Evolutionary conservation across 345 rosid species (phyloP), one percentile per base, ranked within the genome.

Genomic region (Eutrema yunnanense): DNA sequence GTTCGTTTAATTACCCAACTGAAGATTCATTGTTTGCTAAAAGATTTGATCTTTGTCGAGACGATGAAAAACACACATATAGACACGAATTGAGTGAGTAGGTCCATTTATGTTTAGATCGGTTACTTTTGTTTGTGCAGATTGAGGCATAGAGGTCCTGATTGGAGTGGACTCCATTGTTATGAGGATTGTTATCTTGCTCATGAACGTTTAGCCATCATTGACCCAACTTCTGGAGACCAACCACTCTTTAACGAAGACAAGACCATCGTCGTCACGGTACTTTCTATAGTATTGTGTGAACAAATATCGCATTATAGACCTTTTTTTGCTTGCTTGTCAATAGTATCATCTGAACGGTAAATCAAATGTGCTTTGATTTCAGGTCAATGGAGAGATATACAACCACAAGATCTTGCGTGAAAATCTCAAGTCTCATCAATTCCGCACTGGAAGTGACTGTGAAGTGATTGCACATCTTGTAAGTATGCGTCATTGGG

Each of bases 381-480:
- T 63, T 54, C 60, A 89, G 96, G 89, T 90, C 58, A 90, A 90
- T 48, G 96, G 96, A 33, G 96, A 90, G 84, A 90, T 90, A 71
- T 90, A 90, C 74, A 90, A 90, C 80, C 96, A 87, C 70, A 84
- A 82, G 61, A 37, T 63, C 57, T 76, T 90, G 75, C 83, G 86
- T 53, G 86, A 78, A 70, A 79, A 83, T 13, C 76, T 90, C 6
- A 83, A 77, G 61, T 79, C 88, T 67, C 92, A 90, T 70, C 58
- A 74, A 12, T 90, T 90, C 70, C 84, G 87, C 56, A 90, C 96
- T 32, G 96, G 90, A 13, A 90, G 92, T 69, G 96, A 90, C 80
- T 87, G 96, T 72, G 96, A 90, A 83, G 96, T 87, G 63, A 87
- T 90, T 81, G 89, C 91, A 38, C 96, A 90, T 67, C 92, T 87